Base-by-base conservation (phyloP, 2,329 filamentous ascomycete species). In the Tolypocladium amazonense region DNA sequence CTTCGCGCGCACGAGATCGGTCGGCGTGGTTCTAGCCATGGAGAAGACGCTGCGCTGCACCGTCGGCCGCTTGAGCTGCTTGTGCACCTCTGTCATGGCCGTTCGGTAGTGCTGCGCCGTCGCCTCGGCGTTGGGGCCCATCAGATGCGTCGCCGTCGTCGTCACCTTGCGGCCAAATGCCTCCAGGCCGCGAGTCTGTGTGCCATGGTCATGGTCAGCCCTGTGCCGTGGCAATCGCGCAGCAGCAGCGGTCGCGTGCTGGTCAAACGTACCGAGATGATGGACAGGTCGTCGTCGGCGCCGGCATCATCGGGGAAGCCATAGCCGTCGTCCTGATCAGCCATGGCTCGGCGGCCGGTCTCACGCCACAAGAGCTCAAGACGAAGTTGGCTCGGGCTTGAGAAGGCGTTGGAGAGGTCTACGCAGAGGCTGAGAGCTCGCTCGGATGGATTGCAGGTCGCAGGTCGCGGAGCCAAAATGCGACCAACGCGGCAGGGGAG, bases 91-190 rank as follows among this genome's bases (percentile, higher is more conserved):
- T 69, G 83, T 87, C 81, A 99, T 88, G 64, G 94, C 93, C 75
- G 81, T 86, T 70, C 94, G 88, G 75, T 97, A 97, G 74, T 92
- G 88, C 71, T 80, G 71, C 76, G 81, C 68, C 69, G 79, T 66
- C 72, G 80, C 73, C 68, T 76, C 74, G 66, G 76, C 71, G 60
- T 84, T 75, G 55, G 88, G 85, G 53, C 83, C 88, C 69, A 97
- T 96, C 66, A 99, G 81, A 73, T 96, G 92, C 69, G 86, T 90
- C 60, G 94, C 94, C 25, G 94, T 97, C 35, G 91, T 91, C 37
- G 92, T 94, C 63, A 97, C 92, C 76, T 97, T 99, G 71, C 93
- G 87, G 66, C 92, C 86, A 75, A 99, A 97, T 59, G 90, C 89
- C 77, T 97, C 92, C 67, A 97, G 79, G 65, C 94, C 90, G 68